Evolutionary conservation across 352 stramenopile genomes (phyloP).

Genomic region (Globisporangium camurandrum): DNA sequence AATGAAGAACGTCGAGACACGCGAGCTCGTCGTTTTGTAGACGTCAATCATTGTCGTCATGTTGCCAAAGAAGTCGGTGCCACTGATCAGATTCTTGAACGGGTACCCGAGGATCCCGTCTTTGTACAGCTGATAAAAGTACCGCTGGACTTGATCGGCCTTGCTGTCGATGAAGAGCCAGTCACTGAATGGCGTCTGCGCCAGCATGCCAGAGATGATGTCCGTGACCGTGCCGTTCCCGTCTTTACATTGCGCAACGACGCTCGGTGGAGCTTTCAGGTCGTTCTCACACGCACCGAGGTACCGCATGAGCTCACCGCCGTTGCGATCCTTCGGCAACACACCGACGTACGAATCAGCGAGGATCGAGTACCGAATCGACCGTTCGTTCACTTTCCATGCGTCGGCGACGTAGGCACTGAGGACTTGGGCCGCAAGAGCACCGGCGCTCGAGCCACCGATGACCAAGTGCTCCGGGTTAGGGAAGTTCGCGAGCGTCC

Average conservation of each 20-base stretch:
- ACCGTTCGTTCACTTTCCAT: conserved; percentile 40
- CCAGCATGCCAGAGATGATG: conserved; percentile 45
- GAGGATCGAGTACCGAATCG: conserved; percentile 29
- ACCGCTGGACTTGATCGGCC: conserved; percentile 48
- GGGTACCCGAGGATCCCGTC: conserved; percentile 45
- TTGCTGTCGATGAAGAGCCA: conserved; percentile 68
- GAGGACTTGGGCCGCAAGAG: conserved; percentile 37
- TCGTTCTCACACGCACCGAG: conserved; percentile 25
- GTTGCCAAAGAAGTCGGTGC: conserved; percentile 47
- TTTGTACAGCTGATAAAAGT: conserved; percentile 55
- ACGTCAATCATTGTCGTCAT: conserved; percentile 43
- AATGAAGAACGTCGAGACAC: conserved; percentile 46
- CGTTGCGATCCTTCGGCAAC: conserved; percentile 15
- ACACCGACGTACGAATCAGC: conserved; percentile 40
- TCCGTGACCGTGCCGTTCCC: conserved; percentile 34
- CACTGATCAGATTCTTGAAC: conserved; percentile 43
- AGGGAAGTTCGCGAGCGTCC: conserved; percentile 51
- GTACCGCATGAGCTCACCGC: conserved; percentile 24
- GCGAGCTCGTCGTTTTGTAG: conserved; percentile 36
- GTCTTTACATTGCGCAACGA: conserved; percentile 38
- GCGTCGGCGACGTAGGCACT: conserved; percentile 34
- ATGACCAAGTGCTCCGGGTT: conserved; percentile 43
- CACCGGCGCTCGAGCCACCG: conserved; percentile 38
- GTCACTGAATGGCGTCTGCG: conserved; percentile 30
- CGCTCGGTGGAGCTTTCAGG: conserved; percentile 26